Evolutionary conservation across 83 land plant species (phyloP), one percentile per base, ranked within the genome.

Genomic region (Picea abies): DNA sequence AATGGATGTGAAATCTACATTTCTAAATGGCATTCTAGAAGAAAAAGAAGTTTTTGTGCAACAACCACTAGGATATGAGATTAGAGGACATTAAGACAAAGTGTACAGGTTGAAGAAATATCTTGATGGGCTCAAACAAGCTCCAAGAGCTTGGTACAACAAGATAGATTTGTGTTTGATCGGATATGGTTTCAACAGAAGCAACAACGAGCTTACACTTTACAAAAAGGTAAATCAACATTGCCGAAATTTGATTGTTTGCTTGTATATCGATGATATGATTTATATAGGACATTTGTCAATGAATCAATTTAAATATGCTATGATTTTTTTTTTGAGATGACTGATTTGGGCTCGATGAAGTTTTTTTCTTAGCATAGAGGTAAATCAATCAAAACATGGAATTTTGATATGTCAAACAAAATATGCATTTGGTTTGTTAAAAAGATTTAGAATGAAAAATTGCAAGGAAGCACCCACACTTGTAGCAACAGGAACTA

Each of bases 91-190:
- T 29, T 5, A 41, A 75, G 78, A 49, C n/a, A 49, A 75, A 16
- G 78, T 75, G 47, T 75, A 49, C 14, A 56, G 0, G 41, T 16
- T 14, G 4, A 75, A 22, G 19, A 75, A 75, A 37, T 0, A 4
- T 19, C 78, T 75, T 8, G 35, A 75, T 75, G 78, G 52, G 58
- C 15, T 75, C 9, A 75, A 75, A 37, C 47, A 75, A 49, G n/a
- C 47, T 4, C 23, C 23, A 19, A 39, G 78, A 49, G 25, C 4
- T n/a, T 66, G 68, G 68, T 23, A 66, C 44, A 67, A 19, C 5
- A 76, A 4, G 41, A 76, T 76, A 22, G 29, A 52, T 49, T 7
- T 19, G 4, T 79, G 22, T 60, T 9, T 52, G 0, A 8, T 62
- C 0, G 61, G 32, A 1, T 58, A 29, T 29, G 3, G 32, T 6